These are phyloP conservation scores for Saccharomyces eubayanus DNA, from an alignment of 805 yeast species.

Conservation along the genomic window DNA sequence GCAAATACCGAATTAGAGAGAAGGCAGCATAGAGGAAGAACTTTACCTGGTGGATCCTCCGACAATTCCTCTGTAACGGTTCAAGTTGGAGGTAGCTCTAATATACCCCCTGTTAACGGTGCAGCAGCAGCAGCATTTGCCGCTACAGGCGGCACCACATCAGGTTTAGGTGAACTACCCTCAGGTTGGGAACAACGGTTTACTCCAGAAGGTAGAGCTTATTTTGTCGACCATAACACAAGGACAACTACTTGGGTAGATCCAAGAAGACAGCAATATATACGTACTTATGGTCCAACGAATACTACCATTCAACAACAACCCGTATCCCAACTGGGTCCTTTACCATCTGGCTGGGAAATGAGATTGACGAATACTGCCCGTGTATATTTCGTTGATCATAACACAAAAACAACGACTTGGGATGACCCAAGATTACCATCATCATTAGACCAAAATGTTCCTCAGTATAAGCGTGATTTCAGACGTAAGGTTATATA, in stretches of 20 bases:
- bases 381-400: conserved; percentile 96
- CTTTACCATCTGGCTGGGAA: conserved; percentile 98
- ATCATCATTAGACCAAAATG: conserved; percentile 92
- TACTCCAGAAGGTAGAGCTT: conserved; percentile 97
- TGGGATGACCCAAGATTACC: conserved; percentile 99
- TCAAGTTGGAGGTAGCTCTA: conserved; percentile 42
- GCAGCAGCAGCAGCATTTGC: conserved; percentile 62
- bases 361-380: conserved; percentile 99
- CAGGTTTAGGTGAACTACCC: conserved; percentile 94
- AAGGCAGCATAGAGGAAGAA: conserved; percentile 82
- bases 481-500: conserved; percentile 95
- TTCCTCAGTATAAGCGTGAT: conserved; percentile 98
- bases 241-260: conserved; percentile 99
- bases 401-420: conserved; percentile 96
- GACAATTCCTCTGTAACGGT: conserved; percentile 29
- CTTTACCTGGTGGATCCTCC: conserved; percentile 59
- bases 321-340: conserved; percentile 95
- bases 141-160: conserved; percentile 74
- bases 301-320: conserved; percentile 92
- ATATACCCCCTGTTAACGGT: conserved; percentile 39
- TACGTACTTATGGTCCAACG: conserved; percentile 83
- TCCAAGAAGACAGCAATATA: conserved; percentile 97
- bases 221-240: conserved; percentile 98
- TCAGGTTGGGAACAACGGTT: conserved; percentile 98
- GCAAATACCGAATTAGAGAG: conserved; percentile 78